phyloP scores from a whole-genome alignment of 805 yeast species.

The Clavispora vitiphila region DNA sequence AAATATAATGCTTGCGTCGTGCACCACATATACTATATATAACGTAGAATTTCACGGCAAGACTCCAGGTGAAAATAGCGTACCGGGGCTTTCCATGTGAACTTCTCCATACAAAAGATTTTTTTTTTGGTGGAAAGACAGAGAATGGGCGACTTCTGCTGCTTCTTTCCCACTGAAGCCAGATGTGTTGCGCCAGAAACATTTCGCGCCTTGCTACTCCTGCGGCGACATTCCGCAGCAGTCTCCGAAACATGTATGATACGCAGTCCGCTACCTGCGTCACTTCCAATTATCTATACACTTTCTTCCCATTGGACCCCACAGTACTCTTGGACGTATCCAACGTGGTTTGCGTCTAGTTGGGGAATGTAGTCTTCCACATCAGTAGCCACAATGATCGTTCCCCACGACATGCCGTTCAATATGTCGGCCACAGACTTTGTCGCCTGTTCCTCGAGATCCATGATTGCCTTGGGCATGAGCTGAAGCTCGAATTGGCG shows the following conservation, averaged over 20 bases:
- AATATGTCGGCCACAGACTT: constrained; percentile 39
- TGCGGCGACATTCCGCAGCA: background rate
- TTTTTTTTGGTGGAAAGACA: no score
- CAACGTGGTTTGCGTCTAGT: constrained; percentile 63
- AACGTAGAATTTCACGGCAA: no score
- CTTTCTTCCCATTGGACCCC: constrained; percentile 83
- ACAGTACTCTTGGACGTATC: constrained; percentile 73
- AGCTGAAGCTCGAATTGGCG: constrained; percentile 81
- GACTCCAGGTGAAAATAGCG: no score
- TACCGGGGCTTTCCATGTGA: no score
- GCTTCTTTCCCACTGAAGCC: background rate
- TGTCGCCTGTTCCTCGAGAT: constrained; percentile 49
- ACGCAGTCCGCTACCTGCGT: background rate
- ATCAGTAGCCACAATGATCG: constrained; percentile 79
- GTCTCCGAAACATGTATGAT: background rate
- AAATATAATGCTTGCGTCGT: background rate
- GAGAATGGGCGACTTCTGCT: no score
- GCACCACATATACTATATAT: no score
- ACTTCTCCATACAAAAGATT: no score
- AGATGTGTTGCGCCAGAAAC: background rate
- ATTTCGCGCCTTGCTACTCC: background rate
- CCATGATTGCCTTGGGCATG: constrained; percentile 90
- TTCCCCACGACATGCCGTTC: constrained; percentile 97
- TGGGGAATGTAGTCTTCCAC: constrained; percentile 55
- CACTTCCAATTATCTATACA: constrained; percentile 2